Percentiles rank a stretch among this genome's conserved stretches.
These are phyloP conservation scores for Chalaropsis thielavioides DNA, from an alignment of 2,329 filamentous ascomycete genomes.

Conservation along the genomic window DNA sequence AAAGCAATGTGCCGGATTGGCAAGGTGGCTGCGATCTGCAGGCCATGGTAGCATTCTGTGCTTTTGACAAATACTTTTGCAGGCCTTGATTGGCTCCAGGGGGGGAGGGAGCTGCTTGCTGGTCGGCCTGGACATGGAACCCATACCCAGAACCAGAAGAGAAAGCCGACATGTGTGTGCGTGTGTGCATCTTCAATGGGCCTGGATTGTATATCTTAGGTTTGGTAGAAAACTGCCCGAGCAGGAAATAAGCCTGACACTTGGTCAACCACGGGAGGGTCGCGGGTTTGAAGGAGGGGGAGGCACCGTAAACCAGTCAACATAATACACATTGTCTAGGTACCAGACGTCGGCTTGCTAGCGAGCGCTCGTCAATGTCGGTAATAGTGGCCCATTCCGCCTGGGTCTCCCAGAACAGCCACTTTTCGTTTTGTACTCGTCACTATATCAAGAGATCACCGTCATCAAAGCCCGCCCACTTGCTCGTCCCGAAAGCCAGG, in stretches of 20 bases:
- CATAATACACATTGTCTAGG: background rate
- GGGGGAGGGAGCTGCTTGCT: background rate
- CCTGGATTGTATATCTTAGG: background rate
- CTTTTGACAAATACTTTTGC: conserved; percentile 8
- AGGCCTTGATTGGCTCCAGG: conserved; percentile 1
- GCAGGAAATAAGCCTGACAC: background rate
- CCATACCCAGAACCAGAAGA: background rate
- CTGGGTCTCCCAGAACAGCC: background rate
- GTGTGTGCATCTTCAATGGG: background rate
- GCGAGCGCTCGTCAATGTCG: background rate
- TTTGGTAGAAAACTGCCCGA: background rate
- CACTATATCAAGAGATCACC: background rate
- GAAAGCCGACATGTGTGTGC: background rate
- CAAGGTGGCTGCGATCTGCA: background rate
- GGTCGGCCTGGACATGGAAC: background rate
- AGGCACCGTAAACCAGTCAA: background rate
- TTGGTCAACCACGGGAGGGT: background rate
- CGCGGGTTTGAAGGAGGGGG: background rate
- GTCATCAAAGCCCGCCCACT: background rate
- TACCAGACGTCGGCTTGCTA: background rate
- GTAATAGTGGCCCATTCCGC: background rate
- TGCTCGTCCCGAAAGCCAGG: background rate
- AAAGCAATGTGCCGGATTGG: background rate
- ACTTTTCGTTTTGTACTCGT: too few relatives aligned
- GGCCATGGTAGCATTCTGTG: background rate